These are phyloP conservation scores for Sphaerulina vaccinii DNA, from an alignment of 2,329 filamentous ascomycete species.

Conservation along the genomic window DNA sequence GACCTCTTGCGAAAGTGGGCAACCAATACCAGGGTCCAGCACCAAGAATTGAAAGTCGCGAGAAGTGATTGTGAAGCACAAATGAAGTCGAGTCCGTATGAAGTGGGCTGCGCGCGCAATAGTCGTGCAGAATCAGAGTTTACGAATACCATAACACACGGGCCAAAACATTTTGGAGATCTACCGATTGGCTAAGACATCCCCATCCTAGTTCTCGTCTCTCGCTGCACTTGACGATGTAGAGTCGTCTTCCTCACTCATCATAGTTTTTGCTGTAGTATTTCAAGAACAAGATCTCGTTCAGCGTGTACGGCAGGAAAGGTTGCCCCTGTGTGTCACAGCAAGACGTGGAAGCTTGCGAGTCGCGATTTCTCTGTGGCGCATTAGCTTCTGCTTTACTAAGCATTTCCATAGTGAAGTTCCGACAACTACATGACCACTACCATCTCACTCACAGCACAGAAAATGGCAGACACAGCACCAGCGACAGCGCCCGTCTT, in stretches of 20 bases:
- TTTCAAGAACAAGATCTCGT: too few relatives aligned
- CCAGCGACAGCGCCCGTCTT: conserved; percentile 57
- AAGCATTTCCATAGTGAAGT: background rate
- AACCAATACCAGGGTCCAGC: background rate
- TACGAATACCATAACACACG: too few relatives aligned
- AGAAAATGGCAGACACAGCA: conserved; percentile 36
- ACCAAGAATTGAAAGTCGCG: background rate
- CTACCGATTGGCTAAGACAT: too few relatives aligned
- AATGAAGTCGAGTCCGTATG: background rate
- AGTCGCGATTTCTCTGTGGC: too few relatives aligned
- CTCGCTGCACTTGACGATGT: too few relatives aligned
- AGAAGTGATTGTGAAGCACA: background rate
- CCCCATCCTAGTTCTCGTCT: too few relatives aligned
- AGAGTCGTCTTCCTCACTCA: too few relatives aligned
- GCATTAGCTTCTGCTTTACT: background rate
- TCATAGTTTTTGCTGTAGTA: too few relatives aligned
- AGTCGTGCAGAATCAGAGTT: background rate
- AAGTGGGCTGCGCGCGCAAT: background rate
- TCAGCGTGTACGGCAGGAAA: too few relatives aligned
- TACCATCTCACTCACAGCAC: background rate
- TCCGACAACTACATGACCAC: background rate
- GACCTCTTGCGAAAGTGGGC: background rate
- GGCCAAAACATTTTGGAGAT: too few relatives aligned
- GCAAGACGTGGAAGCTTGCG: too few relatives aligned
- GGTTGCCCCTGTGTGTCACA: background rate